Percentiles rank a stretch among this genome's conserved stretches.
Conservation (phyloP, 768 basidiomycete genomes). For the Termitomyces sp. region DNA sequence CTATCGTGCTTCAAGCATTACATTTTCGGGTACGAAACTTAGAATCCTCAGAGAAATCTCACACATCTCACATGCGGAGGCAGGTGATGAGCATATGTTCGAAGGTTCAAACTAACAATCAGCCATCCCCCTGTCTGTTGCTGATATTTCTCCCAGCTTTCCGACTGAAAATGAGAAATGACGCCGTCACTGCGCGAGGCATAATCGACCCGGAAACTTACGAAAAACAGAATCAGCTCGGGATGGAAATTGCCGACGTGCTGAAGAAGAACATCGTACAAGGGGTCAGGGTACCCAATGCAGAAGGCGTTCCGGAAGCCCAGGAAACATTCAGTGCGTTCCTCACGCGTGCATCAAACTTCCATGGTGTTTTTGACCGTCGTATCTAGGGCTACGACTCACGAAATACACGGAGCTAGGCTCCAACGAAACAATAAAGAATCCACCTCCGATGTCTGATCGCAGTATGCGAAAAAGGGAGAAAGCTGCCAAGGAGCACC, state of each 20-base stretch:
- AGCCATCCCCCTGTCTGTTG: neutral
- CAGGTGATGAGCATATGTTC: conserved; percentile 54
- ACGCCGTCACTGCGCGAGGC: conserved; percentile 37
- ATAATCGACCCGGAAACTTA: conserved; percentile 42
- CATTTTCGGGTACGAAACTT: conserved; percentile 51
- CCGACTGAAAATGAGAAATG: conserved; percentile 57
- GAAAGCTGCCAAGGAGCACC: conserved; percentile 24
- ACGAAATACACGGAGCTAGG: conserved; percentile 84
- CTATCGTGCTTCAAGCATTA: conserved; percentile 57
- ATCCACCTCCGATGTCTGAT: conserved; percentile 39
- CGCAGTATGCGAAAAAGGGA: conserved; percentile 42
- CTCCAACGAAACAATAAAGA: conserved; percentile 75
- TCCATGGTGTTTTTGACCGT: neutral
- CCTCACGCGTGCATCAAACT: neutral
- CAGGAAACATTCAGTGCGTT: conserved; percentile 56
- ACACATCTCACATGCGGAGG: conserved; percentile 1
- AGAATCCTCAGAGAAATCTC: neutral
- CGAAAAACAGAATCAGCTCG: conserved; percentile 49
- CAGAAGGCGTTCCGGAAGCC: conserved; percentile 20
- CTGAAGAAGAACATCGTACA: conserved; percentile 85
- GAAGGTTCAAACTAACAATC: conserved; percentile 32
- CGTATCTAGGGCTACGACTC: conserved; percentile 56
- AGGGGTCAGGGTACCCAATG: conserved; percentile 42
- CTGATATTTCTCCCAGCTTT: conserved; percentile 48
- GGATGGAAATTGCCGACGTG: conserved; percentile 67